These are phyloP conservation scores for Phalaenopsis equestris DNA, from an alignment of 106 monocot genomes.

Conservation along the genomic window DNA sequence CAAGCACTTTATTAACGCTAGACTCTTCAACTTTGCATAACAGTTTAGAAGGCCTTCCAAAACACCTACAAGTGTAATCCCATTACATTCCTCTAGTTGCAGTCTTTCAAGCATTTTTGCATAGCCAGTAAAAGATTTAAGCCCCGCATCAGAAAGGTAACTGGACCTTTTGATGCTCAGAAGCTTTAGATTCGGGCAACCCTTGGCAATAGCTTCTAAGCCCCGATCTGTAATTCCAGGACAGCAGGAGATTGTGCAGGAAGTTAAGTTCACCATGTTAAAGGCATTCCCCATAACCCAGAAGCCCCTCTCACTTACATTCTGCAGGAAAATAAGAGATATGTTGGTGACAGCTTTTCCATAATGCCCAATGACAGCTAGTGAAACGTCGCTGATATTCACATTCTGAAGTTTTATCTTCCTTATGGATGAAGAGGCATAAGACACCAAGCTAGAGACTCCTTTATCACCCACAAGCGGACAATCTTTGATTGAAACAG, in stretches of 20 bases:
- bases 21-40: slow-evolving; percentile 32
- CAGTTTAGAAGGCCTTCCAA: slow-evolving; percentile 27
- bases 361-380: slow-evolving; percentile 71
- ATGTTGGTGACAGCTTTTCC: slow-evolving; percentile 54
- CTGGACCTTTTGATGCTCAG: slow-evolving; percentile 31
- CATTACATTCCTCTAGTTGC: slow-evolving; percentile 65
- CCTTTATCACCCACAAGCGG: slow-evolving; percentile 59
- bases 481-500: slow-evolving; percentile 55
- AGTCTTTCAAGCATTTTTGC: slow-evolving; percentile 44
- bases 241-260: slow-evolving; percentile 38
- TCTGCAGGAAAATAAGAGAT: slow-evolving; percentile 27
- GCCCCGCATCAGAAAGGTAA: slow-evolving; percentile 53
- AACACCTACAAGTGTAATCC: slow-evolving; percentile 50
- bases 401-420: slow-evolving; percentile 58
- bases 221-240: slow-evolving; percentile 59
- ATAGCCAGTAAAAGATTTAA: slow-evolving; percentile 28
- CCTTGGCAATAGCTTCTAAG: slow-evolving; percentile 53
- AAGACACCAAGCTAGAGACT: slow-evolving; percentile 50
- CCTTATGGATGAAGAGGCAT: slow-evolving; percentile 34
- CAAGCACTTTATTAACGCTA: slow-evolving; percentile 56
- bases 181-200: slow-evolving; percentile 58
- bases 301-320: slow-evolving; percentile 68
- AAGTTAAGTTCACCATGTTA: slow-evolving; percentile 53
- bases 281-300: slow-evolving; percentile 84
- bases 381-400: slow-evolving; percentile 48